Conservation (phyloP, 75 land plant species). For the Selaginella tamariscina region DNA sequence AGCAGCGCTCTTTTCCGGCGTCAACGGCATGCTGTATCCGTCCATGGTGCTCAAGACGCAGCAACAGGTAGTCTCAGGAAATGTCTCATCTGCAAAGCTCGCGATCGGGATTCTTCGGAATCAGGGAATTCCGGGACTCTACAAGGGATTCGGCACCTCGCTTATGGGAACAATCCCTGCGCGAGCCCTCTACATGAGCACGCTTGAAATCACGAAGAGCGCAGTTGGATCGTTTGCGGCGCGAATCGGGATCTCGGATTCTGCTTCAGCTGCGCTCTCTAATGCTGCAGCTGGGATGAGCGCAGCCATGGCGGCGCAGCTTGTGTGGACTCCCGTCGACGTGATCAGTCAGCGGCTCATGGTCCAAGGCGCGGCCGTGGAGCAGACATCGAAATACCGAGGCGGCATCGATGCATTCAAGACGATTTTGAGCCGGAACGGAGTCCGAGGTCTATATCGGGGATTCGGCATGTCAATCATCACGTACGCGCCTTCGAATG, state of each 20-base stretch:
- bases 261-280: constrained; percentile 14
- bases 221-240: constrained; percentile 3
- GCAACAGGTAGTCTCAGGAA: constrained; percentile 13
- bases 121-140: constrained; percentile 18
- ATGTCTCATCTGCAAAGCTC: not conserved
- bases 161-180: constrained; percentile 21
- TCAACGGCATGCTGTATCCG: constrained; percentile 16
- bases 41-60: constrained; percentile 16
- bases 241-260: constrained; percentile 10
- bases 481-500: constrained; percentile 20
- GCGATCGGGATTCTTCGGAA: constrained; percentile 7
- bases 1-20: constrained; percentile 19
- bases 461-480: constrained; percentile 20
- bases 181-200: constrained; percentile 17
- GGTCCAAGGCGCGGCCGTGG: constrained; percentile 14
- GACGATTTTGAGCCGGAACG: constrained; percentile 11
- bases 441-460: constrained; percentile 17
- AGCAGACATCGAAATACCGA: constrained; percentile 10
- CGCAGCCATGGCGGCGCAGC: constrained; percentile 18
- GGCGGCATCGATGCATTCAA: constrained; percentile 18
- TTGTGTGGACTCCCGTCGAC: constrained; percentile 19
- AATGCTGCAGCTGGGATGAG: constrained; percentile 20
- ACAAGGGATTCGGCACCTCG: constrained; percentile 17
- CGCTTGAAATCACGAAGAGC: constrained; percentile 15
- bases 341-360: constrained; percentile 19